Evolutionary conservation across 2,329 filamentous ascomycete species (phyloP), one percentile per base, ranked within the genome.

Genomic region (Pyricularia sp.): DNA sequence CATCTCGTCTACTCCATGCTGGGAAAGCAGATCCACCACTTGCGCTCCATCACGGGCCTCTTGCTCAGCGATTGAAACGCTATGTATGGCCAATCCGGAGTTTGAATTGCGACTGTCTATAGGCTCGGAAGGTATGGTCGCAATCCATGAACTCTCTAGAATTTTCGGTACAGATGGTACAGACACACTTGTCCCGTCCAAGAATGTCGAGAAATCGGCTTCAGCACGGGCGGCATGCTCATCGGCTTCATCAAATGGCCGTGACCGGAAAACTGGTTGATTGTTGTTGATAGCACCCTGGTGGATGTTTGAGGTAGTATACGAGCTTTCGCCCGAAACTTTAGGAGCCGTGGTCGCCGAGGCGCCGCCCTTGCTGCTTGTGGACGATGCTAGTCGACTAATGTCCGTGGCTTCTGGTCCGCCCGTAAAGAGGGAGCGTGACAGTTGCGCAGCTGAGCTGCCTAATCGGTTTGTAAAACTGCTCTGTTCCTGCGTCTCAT

Each of bases 1-100:
- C 42, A 70, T 65, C 9, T 72, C 72, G 20, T 73, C 71, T 11
- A 68, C 74, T 14, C 74, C 71, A 23, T 28, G 26, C 6, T 72
- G 71, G 9, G 76, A 76, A 20, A 84, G 74, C 2, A 83, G 73
- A 20, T 74, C 71, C 10, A 79, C 75, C 7, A 83, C 81, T 9
- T 78, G 79, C n/a, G 73, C 72, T 0, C 81, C 81, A 68, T 82
- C 81, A 1, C 69, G 69, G 17, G 70, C 71, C 69, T 81, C 75
- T 63, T 80, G 79, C 64, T 78, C 75, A 20, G 73, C 71, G 5
- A 79, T 73, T 12, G 66, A 67, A 12, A 7, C 5, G 26, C 30
- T 2, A 9, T 31, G 6, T 10, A 33, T 36, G 64, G n/a, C 1
- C 20, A 9, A n/a, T 14, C 64, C n/a, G 30, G 31, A n/a, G 20